Conservation (phyloP, 345 rosid species). For the Triadica sebifera region DNA sequence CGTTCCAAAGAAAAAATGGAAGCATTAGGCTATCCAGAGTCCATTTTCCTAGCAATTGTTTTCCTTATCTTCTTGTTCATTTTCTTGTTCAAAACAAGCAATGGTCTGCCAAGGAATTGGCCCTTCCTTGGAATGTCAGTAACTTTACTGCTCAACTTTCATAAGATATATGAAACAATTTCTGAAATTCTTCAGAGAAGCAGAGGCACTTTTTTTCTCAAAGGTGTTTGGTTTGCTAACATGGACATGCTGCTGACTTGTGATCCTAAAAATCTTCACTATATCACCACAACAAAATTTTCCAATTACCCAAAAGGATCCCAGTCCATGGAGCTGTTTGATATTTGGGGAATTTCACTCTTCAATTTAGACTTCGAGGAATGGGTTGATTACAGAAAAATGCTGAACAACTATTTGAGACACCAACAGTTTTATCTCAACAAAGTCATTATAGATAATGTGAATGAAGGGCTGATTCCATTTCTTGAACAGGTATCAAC, state of each 20-base stretch:
- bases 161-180: not conserved
- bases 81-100: not conserved
- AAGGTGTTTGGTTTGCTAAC: not conserved
- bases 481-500: not conserved
- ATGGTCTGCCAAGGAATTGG: not conserved
- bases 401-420: not conserved
- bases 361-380: not conserved
- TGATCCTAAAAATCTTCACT: slow-evolving; percentile 1
- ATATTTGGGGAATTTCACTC: not conserved
- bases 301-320: not conserved
- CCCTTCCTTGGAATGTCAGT: not conserved
- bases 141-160: not conserved
- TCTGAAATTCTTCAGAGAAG: not conserved
- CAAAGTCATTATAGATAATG: not conserved
- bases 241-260: not conserved
- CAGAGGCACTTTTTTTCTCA: not conserved
- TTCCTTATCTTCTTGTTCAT: not conserved
- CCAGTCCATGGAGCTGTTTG: not conserved
- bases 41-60: not conserved
- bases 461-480: not conserved
- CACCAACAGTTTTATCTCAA: not conserved
- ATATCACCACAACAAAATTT: not conserved
- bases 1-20: not conserved
- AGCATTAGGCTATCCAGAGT: not conserved
- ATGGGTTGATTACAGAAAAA: not conserved